Evolutionary conservation across 1,139 yeast species (phyloP), one percentile per base, ranked within the genome.

Genomic region (Blastobotrys elegans): DNA sequence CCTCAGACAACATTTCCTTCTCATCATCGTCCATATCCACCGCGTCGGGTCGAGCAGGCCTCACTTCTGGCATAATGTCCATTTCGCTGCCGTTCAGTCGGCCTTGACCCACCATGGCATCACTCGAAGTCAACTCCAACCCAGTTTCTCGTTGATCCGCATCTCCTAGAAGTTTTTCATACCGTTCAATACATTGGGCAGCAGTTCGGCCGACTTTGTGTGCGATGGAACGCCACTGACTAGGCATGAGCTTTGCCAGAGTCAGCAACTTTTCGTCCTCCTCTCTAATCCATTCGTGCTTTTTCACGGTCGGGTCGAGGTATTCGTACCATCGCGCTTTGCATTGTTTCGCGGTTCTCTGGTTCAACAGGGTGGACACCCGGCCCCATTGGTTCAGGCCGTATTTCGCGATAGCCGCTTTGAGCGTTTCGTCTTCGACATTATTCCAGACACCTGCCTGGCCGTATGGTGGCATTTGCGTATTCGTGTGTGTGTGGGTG

Each of bases 321-420:
- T 85, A 89, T 62, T 92, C 97, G 50, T 74, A 75, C 98, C 98
- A 92, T 56, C 98, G 70, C 1, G 95, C 88, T 58, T 89, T 88
- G 53, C 95, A 94, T 64, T 92, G 97, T 60, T 82, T 82, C 13
- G 97, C 95, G 4, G 89, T 82, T 65, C 90, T 92, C 61, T 84
- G 81, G 13, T 89, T 84, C 35, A 92, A 69, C 47, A 92, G 71
- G 0, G 97, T 88, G 2, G 96, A 86, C 3, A 92, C 94, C 45
- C 97, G 77, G 6, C 92, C 79, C 98, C 98, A 92, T 61, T 92
- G 96, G 56, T 86, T 89, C 20, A 89, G 71, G 0, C 98, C 98
- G 64, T 92, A 92, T 62, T 92, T 92, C 42, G 94, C 79, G 2
- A 92, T 85, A 1, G 97, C 96, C 0, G 96, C 96, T 56, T 84